phyloP scores from a whole-genome alignment of 192 early-diverging fungal genomes.

The Diversispora eburnea region DNA sequence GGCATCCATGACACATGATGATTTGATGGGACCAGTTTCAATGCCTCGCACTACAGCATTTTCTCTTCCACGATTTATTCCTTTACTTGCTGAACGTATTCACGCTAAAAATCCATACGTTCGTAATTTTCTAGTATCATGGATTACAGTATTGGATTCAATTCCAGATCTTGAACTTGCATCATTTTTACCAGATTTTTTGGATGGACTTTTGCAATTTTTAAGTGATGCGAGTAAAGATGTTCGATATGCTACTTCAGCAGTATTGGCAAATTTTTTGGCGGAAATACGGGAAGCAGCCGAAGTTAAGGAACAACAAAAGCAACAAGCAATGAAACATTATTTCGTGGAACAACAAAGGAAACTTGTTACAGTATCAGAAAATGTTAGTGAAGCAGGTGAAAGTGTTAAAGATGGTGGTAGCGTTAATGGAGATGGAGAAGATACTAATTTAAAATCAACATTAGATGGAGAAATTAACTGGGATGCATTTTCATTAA shows the following conservation, averaged over 20 bases:
- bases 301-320: conserved; percentile 55
- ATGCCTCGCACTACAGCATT: conserved; percentile 70
- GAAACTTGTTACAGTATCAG: not conserved
- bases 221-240: conserved; percentile 88
- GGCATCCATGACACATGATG: conserved; percentile 25
- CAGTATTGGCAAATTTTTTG: conserved; percentile 84
- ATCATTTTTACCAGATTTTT: conserved; percentile 86
- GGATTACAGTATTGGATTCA: conserved; percentile 88
- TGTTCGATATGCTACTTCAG: conserved; percentile 78
- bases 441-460: conserved; percentile 27
- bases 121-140: conserved; percentile 90
- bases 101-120: conserved; percentile 86
- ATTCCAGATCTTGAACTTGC: conserved; percentile 94
- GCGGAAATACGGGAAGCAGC: conserved; percentile 79
- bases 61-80: conserved; percentile 90
- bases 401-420: conserved; percentile 18
- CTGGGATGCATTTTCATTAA: conserved; percentile 24
- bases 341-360: conserved; percentile 28
- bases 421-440: conserved; percentile 5
- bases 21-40: conserved; percentile 42
- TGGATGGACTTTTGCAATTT: conserved; percentile 88
- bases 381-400: conserved; percentile 13
- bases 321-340: conserved; percentile 35
- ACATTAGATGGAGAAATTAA: conserved; percentile 2
- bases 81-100: conserved; percentile 87